Evolutionary conservation across 495 filamentous ascomycete species (phyloP).

Genomic region (Hypoxylon lenormandii): DNA sequence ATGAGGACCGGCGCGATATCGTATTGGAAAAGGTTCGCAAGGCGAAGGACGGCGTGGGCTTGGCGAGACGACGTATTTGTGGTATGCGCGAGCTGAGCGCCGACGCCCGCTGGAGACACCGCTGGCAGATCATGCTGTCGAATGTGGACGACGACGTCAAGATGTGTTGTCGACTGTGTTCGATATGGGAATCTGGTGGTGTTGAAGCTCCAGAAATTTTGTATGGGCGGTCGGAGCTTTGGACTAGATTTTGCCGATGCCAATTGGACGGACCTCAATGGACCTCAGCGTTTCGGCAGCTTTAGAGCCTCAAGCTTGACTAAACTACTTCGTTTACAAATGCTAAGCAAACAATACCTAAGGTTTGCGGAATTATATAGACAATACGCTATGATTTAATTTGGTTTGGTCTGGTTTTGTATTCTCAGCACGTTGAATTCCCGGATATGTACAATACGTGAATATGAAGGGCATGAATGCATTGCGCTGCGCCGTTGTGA

Average conservation of each 20-base stretch:
- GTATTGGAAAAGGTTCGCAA: constrained; percentile 51
- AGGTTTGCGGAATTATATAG: constrained; percentile 1
- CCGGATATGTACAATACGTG: constrained; percentile 27
- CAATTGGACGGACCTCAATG: constrained; percentile 5
- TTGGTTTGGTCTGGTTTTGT: neutral
- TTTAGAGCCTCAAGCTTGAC: neutral
- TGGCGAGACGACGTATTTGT: constrained; percentile 12
- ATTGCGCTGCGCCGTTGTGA: constrained; percentile 5
- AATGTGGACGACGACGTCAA: neutral
- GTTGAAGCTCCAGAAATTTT: constrained; percentile 60
- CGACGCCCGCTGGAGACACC: constrained; percentile 58
- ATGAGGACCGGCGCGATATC: constrained; percentile 48
- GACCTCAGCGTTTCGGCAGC: constrained; percentile 1
- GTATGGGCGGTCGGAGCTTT: constrained; percentile 53
- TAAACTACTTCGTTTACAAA: neutral
- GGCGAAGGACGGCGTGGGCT: constrained; percentile 26
- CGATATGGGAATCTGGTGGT: neutral
- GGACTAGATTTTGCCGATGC: constrained; percentile 39
- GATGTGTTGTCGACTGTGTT: neutral
- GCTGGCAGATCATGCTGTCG: constrained; percentile 61
- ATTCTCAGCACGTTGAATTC: neutral
- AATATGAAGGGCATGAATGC: constrained; percentile 1
- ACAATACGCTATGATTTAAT: neutral
- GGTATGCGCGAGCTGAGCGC: constrained; percentile 44
- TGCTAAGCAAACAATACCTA: constrained; percentile 1